phyloP scores from a whole-genome alignment of 768 basidiomycete species.

The Gloeophyllum trabeum region DNA sequence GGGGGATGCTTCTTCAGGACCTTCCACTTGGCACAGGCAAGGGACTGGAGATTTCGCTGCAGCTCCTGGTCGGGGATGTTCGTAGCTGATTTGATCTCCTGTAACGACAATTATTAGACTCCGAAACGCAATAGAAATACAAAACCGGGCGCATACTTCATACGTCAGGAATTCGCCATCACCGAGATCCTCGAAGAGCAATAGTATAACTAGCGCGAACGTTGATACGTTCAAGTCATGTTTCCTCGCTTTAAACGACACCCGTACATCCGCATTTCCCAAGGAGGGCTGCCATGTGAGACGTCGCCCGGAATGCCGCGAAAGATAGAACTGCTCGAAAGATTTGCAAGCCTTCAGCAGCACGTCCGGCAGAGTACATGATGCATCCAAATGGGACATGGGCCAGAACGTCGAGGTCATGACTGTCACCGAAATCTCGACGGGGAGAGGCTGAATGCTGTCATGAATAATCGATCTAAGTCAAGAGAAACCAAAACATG shows the following conservation, averaged over 20 bases:
- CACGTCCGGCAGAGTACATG: constrained; percentile 57
- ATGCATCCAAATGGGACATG: constrained; percentile 48
- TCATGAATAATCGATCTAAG: constrained; percentile 5
- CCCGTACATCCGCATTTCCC: constrained; percentile 84
- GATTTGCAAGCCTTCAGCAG: constrained; percentile 57
- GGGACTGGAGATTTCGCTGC: constrained; percentile 86
- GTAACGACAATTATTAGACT: constrained; percentile 1
- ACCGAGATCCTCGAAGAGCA: constrained; percentile 69
- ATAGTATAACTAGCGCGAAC: constrained; percentile 74
- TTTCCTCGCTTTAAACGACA: constrained; percentile 62
- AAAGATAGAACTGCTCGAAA: constrained; percentile 86
- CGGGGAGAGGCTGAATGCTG: constrained; percentile 47
- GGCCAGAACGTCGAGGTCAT: constrained; percentile 99
- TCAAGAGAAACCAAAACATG: background rate
- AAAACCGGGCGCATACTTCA: constrained; percentile 33
- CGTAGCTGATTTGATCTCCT: constrained; percentile 83
- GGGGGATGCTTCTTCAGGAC: constrained; percentile 86
- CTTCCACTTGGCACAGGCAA: constrained; percentile 92
- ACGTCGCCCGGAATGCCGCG: constrained; percentile 79
- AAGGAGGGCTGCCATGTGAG: constrained; percentile 87
- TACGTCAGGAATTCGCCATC: constrained; percentile 70
- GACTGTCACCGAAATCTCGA: constrained; percentile 81
- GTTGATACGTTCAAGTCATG: constrained; percentile 94
- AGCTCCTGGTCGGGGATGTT: constrained; percentile 67
- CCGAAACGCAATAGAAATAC: constrained; percentile 1